Evolutionary conservation across 352 stramenopile species (phyloP), one percentile per base, ranked within the genome.

Genomic region (Phytophthora nicotianae): DNA sequence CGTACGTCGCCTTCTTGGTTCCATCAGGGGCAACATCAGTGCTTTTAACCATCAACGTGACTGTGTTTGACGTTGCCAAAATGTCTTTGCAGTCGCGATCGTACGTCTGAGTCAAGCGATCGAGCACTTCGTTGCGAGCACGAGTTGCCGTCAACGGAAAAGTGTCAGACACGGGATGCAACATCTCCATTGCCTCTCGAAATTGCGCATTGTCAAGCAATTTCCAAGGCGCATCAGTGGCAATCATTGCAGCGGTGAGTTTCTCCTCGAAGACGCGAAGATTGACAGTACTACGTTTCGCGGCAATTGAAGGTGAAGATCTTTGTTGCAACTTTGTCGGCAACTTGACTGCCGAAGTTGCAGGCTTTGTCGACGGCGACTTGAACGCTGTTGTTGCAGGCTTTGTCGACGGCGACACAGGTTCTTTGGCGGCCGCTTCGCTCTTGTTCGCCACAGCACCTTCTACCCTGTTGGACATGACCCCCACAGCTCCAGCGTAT

Each of bases 131-230:
- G 10, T 42, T 63, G 0, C 59, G 55, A 38, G 68, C 71, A 32
- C 52, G 63, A 53, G 48, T 26, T 2, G 67, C 52, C 13, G 67
- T 72, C 58, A 79, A 62, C n/a, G 64, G 63, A 45, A 67, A 76
- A 19, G 62, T 59, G 17, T n/a, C 29, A 4, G 48, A 50, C 8
- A 52, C 17, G 6, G 58, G 48, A 19, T 43, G 51, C 24, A 79
- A 24, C 7, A 40, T 45, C 17, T 58, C 47, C 49, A 79, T 65
- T 1, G 68, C 71, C 17, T 70, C 43, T 23, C 42, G 59, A 50
- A 79, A 79, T 4, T 62, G 21, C 9, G n/a, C 19, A 37, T 74
- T 68, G 46, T 79, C 71, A 11, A 79, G 24, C 20, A 79, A 50
- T 2, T 27, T 52, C 67, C 67, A 79, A 0, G 67, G 67, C 1